A percentile compares a stretch with the other conserved stretches of the same genome.
phyloP scores from a whole-genome alignment of 1,139 yeast genomes.

The Kodamaea sp. region DNA sequence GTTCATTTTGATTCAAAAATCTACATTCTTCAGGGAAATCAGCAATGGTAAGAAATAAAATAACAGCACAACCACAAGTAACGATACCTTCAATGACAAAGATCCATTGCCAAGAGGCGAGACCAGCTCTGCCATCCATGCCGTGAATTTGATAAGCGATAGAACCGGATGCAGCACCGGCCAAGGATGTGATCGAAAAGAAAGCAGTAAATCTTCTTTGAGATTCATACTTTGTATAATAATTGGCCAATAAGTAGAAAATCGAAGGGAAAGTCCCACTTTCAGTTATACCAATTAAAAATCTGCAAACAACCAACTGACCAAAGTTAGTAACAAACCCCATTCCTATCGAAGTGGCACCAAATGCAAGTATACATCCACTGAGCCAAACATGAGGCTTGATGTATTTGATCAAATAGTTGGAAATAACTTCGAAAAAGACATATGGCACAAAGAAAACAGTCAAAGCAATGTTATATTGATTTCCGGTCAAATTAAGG shows the following conservation, averaged over 20 bases:
- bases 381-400: conserved; percentile 66
- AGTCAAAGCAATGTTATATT: conserved; percentile 61
- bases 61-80: conserved; percentile 55
- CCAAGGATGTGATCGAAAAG: conserved; percentile 46
- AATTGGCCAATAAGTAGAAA: conserved; percentile 60
- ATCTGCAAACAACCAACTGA: conserved; percentile 57
- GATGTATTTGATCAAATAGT: conserved; percentile 55
- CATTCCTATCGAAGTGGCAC: conserved; percentile 60
- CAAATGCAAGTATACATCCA: conserved; percentile 54
- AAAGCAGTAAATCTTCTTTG: conserved; percentile 67
- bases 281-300: conserved; percentile 62
- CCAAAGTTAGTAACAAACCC: conserved; percentile 61
- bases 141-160: conserved; percentile 42
- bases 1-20: conserved; percentile 48
- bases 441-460: conserved; percentile 73
- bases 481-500: conserved; percentile 50
- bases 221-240: conserved; percentile 57
- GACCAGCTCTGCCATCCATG: conserved; percentile 35
- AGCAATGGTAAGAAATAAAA: conserved; percentile 64
- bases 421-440: conserved; percentile 63
- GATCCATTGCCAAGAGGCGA: conserved; percentile 69
- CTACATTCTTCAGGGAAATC: conserved; percentile 58
- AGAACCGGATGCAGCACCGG: conserved; percentile 43
- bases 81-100: conserved; percentile 70
- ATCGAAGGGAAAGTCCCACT: conserved; percentile 73